Percentiles rank a stretch among this genome's conserved stretches.
These are phyloP conservation scores for Carex littledalei DNA, from an alignment of 176 grass and related monocot genomes.

Conservation along the genomic window DNA sequence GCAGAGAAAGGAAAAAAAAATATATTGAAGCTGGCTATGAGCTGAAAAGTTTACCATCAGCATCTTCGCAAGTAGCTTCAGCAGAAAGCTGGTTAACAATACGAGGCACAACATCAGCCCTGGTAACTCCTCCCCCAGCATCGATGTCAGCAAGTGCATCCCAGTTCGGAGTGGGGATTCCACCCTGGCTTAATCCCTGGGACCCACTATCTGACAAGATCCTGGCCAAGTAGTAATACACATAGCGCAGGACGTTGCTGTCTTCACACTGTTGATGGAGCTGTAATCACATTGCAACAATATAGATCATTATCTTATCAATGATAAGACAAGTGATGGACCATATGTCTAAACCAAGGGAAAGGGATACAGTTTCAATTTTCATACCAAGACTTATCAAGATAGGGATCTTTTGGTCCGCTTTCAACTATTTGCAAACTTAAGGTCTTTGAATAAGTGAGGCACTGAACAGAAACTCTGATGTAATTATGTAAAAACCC, in stretches of 20 bases:
- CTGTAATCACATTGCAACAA: conserved; percentile 48
- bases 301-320: neutral
- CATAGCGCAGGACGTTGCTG: conserved; percentile 84
- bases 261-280: conserved; percentile 98
- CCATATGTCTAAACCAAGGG: neutral
- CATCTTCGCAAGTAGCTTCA: conserved; percentile 64
- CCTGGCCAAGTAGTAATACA: conserved; percentile 97
- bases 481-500: neutral
- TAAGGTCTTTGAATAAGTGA: conserved; percentile 1
- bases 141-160: conserved; percentile 98
- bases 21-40: conserved; percentile 1
- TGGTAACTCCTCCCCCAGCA: conserved; percentile 86
- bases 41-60: conserved; percentile 55
- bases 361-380: neutral
- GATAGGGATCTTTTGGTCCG: neutral
- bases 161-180: conserved; percentile 94
- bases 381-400: neutral
- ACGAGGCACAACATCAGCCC: conserved; percentile 87
- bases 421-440: neutral
- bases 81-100: conserved; percentile 90
- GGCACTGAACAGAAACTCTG: neutral
- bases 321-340: neutral
- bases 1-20: neutral
- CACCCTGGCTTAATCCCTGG: conserved; percentile 93
- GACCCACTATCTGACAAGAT: conserved; percentile 95